Conservation (phyloP, 2,329 filamentous ascomycete genomes). For the Zymoseptoria crescenta region DNA sequence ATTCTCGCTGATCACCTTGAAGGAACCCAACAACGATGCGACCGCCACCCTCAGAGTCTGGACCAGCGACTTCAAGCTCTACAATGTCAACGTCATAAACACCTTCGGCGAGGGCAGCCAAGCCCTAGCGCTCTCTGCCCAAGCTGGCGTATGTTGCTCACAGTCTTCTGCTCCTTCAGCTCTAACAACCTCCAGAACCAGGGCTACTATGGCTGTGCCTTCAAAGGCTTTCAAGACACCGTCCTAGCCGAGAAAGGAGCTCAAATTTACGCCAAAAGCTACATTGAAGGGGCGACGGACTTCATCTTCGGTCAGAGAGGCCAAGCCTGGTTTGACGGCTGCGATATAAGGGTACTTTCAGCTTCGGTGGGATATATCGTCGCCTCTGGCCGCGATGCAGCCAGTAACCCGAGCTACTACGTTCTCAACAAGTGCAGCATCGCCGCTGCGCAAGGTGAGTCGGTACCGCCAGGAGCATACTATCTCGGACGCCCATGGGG, state of each 20-base stretch:
- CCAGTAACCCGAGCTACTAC: constrained; percentile 41
- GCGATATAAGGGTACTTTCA: constrained; percentile 41
- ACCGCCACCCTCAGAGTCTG: constrained; percentile 45
- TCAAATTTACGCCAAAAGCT: constrained; percentile 49
- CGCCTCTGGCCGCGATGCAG: constrained; percentile 34
- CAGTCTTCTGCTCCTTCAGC: not conserved
- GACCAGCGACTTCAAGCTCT: constrained; percentile 49
- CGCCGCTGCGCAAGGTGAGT: constrained; percentile 33
- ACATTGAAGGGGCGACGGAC: constrained; percentile 52
- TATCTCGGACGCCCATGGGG: constrained; percentile 50
- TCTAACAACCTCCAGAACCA: constrained; percentile 31
- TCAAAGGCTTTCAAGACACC: constrained; percentile 49
- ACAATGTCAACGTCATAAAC: constrained; percentile 55
- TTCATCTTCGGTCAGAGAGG: constrained; percentile 52
- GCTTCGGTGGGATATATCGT: constrained; percentile 40
- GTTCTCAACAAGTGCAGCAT: constrained; percentile 49
- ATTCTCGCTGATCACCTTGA: not conserved
- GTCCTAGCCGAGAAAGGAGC: constrained; percentile 43
- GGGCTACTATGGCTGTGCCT: constrained; percentile 50
- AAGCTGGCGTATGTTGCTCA: constrained; percentile 30
- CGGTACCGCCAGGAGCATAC: constrained; percentile 34
- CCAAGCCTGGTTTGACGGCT: constrained; percentile 45
- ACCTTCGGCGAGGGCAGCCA: constrained; percentile 42
- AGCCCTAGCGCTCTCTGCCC: constrained; percentile 48
- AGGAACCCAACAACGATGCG: constrained; percentile 44